Evolutionary conservation across 345 rosid species (phyloP).

Genomic region (Carallia pectinifolia): DNA sequence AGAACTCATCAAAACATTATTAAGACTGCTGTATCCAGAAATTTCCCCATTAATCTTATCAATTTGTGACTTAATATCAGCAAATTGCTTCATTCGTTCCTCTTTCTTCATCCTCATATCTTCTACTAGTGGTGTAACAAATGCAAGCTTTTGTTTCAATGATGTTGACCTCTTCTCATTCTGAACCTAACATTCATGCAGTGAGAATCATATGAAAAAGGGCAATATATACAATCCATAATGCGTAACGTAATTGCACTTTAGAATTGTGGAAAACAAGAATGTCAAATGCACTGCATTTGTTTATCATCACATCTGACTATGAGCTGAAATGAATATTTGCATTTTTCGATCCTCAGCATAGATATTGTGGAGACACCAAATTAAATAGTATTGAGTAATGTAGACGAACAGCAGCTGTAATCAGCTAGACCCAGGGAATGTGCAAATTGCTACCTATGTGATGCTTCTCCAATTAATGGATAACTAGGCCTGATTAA

Average conservation of each 20-base stretch:
- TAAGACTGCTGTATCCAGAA: conserved; percentile 55
- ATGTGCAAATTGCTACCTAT: too few species aligned
- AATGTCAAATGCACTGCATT: too few species aligned
- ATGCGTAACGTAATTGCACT: neutral
- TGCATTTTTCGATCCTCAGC: too few species aligned
- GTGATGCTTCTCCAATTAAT: too few species aligned
- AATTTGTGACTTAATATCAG: conserved; percentile 66
- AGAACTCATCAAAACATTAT: conserved; percentile 35
- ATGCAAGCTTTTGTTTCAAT: conserved; percentile 75
- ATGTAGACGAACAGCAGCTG: too few species aligned
- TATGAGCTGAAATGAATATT: too few species aligned
- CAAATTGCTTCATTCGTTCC: conserved; percentile 73
- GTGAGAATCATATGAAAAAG: neutral
- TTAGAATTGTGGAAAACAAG: too few species aligned
- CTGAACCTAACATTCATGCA: conserved; percentile 42
- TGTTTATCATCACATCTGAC: too few species aligned
- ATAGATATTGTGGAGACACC: too few species aligned
- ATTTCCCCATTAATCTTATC: conserved; percentile 84
- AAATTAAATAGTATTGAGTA: too few species aligned
- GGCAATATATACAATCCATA: neutral
- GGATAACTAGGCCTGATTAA: too few species aligned
- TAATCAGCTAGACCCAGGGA: too few species aligned
- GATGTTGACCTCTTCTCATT: conserved; percentile 54
- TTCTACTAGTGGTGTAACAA: conserved; percentile 71
- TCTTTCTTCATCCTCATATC: conserved; percentile 76